Percentiles rank a stretch among this genome's conserved stretches.
These are phyloP conservation scores for Diplotaxis tenuifolia DNA, from an alignment of 345 rosid species.

Conservation along the genomic window DNA sequence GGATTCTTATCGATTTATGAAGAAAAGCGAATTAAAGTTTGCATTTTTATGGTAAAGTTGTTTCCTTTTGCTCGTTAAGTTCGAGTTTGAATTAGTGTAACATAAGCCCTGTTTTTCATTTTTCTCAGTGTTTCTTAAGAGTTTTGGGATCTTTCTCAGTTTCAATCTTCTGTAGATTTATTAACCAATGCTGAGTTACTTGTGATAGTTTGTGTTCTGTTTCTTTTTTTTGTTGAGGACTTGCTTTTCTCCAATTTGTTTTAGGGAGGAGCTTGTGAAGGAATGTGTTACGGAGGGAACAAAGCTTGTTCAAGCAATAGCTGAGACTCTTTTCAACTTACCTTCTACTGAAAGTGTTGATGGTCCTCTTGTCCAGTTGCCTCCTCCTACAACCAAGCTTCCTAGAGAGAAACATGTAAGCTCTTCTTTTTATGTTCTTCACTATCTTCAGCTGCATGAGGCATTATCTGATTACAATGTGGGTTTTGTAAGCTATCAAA, in stretches of 20 bases:
- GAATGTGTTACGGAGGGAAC: constrained; percentile 60
- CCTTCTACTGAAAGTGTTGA: constrained; percentile 74
- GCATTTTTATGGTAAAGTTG: neutral
- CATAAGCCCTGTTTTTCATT: neutral
- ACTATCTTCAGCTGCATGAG: neutral
- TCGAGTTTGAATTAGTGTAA: neutral
- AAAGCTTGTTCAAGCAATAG: constrained; percentile 71
- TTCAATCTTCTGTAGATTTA: neutral
- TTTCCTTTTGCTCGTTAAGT: neutral
- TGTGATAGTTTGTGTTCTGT: neutral
- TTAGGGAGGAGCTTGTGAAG: constrained; percentile 66
- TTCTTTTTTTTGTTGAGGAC: neutral
- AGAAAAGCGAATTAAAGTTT: no score
- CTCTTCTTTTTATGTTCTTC: neutral
- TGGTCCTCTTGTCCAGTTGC: constrained; percentile 81
- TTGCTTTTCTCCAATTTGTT: neutral
- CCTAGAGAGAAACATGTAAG: constrained; percentile 89
- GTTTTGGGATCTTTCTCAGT: neutral
- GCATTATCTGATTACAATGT: neutral
- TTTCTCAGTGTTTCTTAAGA: neutral
- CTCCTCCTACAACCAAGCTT: constrained; percentile 64
- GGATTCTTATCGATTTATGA: neutral
- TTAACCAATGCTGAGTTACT: neutral
- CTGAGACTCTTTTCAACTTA: constrained; percentile 59
- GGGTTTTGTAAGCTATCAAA: no score